These are phyloP conservation scores for Wickerhamomyces pijperi DNA, from an alignment of 805 yeast genomes.

Conservation along the genomic window DNA sequence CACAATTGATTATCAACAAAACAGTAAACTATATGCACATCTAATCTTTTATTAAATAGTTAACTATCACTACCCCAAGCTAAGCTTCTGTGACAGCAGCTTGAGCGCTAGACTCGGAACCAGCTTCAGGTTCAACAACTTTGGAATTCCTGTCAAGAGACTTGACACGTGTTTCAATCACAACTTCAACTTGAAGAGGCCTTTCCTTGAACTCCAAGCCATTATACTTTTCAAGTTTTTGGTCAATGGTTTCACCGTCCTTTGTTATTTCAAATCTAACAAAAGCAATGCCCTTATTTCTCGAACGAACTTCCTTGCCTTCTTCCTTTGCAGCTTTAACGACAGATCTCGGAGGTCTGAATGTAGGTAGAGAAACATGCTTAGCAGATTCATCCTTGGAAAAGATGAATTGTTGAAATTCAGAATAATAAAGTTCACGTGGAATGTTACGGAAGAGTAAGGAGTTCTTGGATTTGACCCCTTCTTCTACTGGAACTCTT, in stretches of 20 bases:
- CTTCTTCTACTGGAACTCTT: slow-evolving; percentile 24
- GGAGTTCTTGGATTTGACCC: slow-evolving; percentile 35
- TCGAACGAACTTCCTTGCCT: slow-evolving; percentile 34
- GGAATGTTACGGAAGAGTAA: slow-evolving; percentile 53
- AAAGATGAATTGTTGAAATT: slow-evolving; percentile 37
- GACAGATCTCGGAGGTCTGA: slow-evolving; percentile 32
- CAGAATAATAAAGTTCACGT: slow-evolving; percentile 46
- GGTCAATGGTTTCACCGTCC: slow-evolving; percentile 34
- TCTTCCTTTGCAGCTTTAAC: slow-evolving; percentile 32
- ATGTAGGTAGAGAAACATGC: slow-evolving; percentile 50
- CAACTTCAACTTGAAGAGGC: slow-evolving; percentile 56
- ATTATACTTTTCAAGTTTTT: slow-evolving; percentile 57
- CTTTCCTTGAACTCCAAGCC: slow-evolving; percentile 60
- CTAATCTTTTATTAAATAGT: no score
- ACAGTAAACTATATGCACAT: no score
- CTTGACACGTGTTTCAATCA: slow-evolving; percentile 42
- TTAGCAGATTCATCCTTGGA: slow-evolving; percentile 35
- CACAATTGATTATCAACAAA: no score
- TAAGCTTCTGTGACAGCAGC: no score
- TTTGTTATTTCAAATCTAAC: slow-evolving; percentile 30
- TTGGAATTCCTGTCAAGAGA: no score
- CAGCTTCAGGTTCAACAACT: no score
- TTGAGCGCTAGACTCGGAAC: no score
- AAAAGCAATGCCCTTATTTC: slow-evolving; percentile 55
- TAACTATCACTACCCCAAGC: no score